phyloP scores from a whole-genome alignment of 2,329 filamentous ascomycete genomes.

The Onygena corvina region DNA sequence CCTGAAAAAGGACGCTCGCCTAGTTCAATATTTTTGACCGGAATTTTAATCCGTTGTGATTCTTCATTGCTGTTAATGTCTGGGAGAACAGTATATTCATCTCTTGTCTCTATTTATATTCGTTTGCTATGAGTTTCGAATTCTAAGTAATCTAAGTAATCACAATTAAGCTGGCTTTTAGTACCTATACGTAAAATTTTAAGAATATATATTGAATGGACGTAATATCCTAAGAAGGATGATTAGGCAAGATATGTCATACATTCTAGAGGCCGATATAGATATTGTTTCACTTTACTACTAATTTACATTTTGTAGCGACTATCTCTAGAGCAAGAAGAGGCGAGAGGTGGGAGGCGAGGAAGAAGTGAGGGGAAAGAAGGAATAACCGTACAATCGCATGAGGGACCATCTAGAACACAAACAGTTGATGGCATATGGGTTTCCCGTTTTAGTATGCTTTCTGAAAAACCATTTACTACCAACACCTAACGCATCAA shows the following conservation, averaged over 20 bases:
- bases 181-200: too few species aligned
- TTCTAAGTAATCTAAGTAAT: background rate
- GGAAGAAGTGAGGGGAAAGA: conserved; percentile 22
- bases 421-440: background rate
- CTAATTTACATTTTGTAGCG: conserved; percentile 2
- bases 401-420: background rate
- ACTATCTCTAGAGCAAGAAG: background rate
- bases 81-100: background rate
- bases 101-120: background rate
- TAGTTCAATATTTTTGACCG: background rate
- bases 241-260: too few species aligned
- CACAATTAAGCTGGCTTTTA: background rate
- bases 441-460: conserved; percentile 6
- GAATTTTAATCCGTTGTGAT: background rate
- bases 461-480: conserved; percentile 1
- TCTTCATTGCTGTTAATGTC: background rate
- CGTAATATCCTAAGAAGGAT: too few species aligned
- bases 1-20: background rate
- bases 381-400: background rate
- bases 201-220: too few species aligned
- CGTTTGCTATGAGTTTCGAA: background rate
- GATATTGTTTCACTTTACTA: conserved; percentile 2
- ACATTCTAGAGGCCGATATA: background rate
- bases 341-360: conserved; percentile 7
- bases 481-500: conserved; percentile 6